phyloP scores from a whole-genome alignment of 805 yeast species.

The Ogataea neopini region DNA sequence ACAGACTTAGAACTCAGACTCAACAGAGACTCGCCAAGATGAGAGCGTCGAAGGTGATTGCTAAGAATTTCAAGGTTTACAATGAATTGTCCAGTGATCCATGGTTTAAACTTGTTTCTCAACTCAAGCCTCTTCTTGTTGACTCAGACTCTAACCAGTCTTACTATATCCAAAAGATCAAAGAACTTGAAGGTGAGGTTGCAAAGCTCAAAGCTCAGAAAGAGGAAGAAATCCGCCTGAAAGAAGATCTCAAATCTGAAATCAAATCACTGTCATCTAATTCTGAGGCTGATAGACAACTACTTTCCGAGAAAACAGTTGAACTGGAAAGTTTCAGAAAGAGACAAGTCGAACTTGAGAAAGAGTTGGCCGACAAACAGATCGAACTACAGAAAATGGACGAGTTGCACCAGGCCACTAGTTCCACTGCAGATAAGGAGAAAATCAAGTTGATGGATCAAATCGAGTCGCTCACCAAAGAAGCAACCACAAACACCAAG shows the following conservation, averaged over 20 bases:
- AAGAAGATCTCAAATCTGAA: slow-evolving; percentile 40
- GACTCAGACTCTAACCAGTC: slow-evolving; percentile 34
- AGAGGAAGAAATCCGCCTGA: slow-evolving; percentile 37
- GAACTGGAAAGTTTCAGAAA: slow-evolving; percentile 24
- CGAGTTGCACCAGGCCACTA: slow-evolving; percentile 10
- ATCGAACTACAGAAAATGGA: slow-evolving; percentile 11
- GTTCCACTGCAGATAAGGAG: slow-evolving; percentile 14
- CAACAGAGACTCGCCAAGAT: slow-evolving; percentile 53
- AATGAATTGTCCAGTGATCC: slow-evolving; percentile 53
- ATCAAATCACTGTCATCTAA: slow-evolving; percentile 37
- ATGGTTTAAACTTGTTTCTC: slow-evolving; percentile 77
- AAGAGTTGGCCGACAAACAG: slow-evolving; percentile 12
- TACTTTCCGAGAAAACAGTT: slow-evolving; percentile 29
- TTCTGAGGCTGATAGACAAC: slow-evolving; percentile 31
- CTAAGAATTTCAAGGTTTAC: slow-evolving; percentile 57
- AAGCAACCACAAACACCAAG: slow-evolving; percentile 13
- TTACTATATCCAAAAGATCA: slow-evolving; percentile 59
- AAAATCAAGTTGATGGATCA: slow-evolving; percentile 19
- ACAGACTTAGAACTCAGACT: slow-evolving; percentile 50
- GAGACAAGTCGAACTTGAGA: slow-evolving; percentile 16
- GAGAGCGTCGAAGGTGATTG: slow-evolving; percentile 70
- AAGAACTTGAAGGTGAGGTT: slow-evolving; percentile 57
- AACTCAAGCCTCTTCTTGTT: slow-evolving; percentile 69
- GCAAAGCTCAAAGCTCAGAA: slow-evolving; percentile 44
- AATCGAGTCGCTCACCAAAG: slow-evolving; percentile 23